Percentiles rank a stretch among this genome's conserved stretches.
These are phyloP conservation scores for Dalbergia cochinchinensis DNA, from an alignment of 306 rosid genomes.

Conservation along the genomic window DNA sequence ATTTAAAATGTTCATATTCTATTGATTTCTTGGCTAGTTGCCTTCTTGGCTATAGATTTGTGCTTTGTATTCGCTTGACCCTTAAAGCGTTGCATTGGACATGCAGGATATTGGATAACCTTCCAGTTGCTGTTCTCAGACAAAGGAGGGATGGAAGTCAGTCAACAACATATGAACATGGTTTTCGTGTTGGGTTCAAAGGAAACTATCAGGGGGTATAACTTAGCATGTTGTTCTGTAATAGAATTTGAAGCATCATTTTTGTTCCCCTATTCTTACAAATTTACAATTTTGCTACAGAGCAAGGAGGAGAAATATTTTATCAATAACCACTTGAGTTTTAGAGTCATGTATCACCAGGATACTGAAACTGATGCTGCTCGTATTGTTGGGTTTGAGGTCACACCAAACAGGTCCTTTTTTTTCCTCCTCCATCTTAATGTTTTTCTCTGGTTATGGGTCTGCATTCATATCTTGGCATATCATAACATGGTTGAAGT, in stretches of 20 bases:
- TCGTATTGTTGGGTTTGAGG: constrained; percentile 98
- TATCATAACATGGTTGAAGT: constrained; percentile 12
- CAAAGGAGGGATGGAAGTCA: constrained; percentile 90
- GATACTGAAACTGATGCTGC: constrained; percentile 91
- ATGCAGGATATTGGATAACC: constrained; percentile 96
- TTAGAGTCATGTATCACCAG: constrained; percentile 96
- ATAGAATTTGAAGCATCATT: constrained; percentile 18
- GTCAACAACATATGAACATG: constrained; percentile 95
- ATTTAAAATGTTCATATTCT: constrained; percentile 14
- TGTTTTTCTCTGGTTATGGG: not conserved
- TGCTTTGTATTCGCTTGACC: constrained; percentile 27
- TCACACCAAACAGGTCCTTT: constrained; percentile 87
- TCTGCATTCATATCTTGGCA: constrained; percentile 20
- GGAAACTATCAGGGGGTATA: constrained; percentile 98
- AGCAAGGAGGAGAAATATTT: constrained; percentile 97
- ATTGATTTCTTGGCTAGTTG: constrained; percentile 18
- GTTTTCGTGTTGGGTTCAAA: constrained; percentile 94
- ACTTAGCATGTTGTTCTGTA: constrained; percentile 43
- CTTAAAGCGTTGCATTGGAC: constrained; percentile 44
- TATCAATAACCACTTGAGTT: constrained; percentile 97
- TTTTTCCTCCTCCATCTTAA: constrained; percentile 2
- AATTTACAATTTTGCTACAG: constrained; percentile 57
- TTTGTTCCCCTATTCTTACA: constrained; percentile 28
- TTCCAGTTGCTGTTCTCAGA: constrained; percentile 97
- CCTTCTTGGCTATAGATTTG: constrained; percentile 14